These are phyloP conservation scores for Stephania japonica DNA, from an alignment of 164 flowering plant genomes.

Conservation along the genomic window DNA sequence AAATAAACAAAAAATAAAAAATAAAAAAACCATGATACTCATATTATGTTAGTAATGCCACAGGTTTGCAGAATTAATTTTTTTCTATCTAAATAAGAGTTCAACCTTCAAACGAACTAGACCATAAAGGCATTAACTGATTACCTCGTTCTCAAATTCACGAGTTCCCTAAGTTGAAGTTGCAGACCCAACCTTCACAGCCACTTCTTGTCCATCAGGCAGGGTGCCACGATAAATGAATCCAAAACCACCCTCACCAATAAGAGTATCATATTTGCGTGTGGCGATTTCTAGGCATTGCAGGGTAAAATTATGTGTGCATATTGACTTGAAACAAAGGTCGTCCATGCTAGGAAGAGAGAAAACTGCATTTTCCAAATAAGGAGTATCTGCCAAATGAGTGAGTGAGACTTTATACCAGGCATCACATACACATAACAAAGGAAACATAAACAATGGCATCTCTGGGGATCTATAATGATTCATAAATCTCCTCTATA, in stretches of 20 bases:
- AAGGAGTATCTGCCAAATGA: neutral
- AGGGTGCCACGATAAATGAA: constrained; percentile 65
- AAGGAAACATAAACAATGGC: neutral
- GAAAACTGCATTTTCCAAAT: constrained; percentile 50
- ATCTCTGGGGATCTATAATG: neutral
- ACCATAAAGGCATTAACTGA: neutral
- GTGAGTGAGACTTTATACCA: neutral
- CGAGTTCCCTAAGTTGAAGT: constrained; percentile 83
- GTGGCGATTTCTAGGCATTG: constrained; percentile 48
- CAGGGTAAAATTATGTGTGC: constrained; percentile 40
- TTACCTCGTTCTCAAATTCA: constrained; percentile 82
- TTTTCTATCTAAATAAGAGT: neutral
- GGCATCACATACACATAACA: neutral
- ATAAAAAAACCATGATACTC: neutral
- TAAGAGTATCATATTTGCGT: constrained; percentile 47
- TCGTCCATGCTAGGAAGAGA: constrained; percentile 48
- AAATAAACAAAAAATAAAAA: neutral
- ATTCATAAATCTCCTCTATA: neutral
- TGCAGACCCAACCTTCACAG: constrained; percentile 77
- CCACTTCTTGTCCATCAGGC: constrained; percentile 68
- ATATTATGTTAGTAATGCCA: neutral
- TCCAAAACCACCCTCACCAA: constrained; percentile 89
- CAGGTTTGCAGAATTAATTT: neutral
- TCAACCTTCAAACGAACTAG: neutral
- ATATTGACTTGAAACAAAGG: constrained; percentile 33